Base-by-base conservation (phyloP, 2,329 filamentous ascomycete species). In the Proliferodiscus dingleyae region DNA sequence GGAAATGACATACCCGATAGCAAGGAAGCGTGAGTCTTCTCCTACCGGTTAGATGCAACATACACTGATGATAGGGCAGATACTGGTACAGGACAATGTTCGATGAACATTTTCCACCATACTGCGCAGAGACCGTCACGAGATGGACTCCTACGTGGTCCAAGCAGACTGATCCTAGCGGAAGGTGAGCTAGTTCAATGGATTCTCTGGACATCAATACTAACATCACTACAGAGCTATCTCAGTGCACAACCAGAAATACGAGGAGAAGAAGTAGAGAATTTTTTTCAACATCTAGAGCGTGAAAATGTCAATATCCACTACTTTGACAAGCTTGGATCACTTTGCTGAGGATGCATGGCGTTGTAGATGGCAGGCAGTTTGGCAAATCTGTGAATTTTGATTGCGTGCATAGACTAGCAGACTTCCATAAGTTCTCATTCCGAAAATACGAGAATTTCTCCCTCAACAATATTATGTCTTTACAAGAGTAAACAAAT, bases 51-150 rank as follows among this genome's bases (percentile, higher is more conserved):
- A 19, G 22, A 13, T 37, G 16, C 7, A 36, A 32, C 29, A 36
- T 5, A 40, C 46, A 16, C 49, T 54, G 42, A 53, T 30, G 39
- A 43, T 34, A 22, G 10, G 24, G n/a, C 37, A 85, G 82, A 37
- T 94, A 95, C 77, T 98, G 93, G 93, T 98, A 98, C 73, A 85
- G 93, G 61, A 78, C 74, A 66, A 97, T 98, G 91, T 98, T 97
- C 66, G 93, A 98, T 68, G 91, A 98, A 77, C 91, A 94, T 70
- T 98, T 97, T 80, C 93, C 93, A 37, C 78, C 83, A 46, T 84
- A 84, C 63, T 97, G 91, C 66, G 94, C 93, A 7, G 83, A 80
- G 49, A 98, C 93, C 6, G 93, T 98, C 43, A 86, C 88, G 87
- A 79, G 93, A 63, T 98, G 93, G 94, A 89, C 87, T 46, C 93